These are phyloP conservation scores for Triticum monococcum DNA, from an alignment of 176 grass and related monocot genomes.

Conservation along the genomic window DNA sequence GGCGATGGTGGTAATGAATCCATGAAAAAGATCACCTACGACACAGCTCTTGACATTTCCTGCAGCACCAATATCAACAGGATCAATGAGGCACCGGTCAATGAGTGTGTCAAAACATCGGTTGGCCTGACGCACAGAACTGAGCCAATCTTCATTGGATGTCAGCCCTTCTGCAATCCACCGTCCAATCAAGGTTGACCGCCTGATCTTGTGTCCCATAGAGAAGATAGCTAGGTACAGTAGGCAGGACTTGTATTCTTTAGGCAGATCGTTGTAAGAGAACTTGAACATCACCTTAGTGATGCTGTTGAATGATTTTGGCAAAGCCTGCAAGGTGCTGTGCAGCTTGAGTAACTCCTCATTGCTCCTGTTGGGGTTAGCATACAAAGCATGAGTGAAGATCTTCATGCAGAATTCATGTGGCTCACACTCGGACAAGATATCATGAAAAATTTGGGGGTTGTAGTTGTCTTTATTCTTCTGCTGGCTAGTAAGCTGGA, in stretches of 20 bases:
- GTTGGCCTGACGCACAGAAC: background rate
- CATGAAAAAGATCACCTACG: background rate
- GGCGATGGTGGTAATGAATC: slow-evolving; percentile 2
- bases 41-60: slow-evolving; percentile 3
- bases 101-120: background rate
- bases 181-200: background rate
- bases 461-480: background rate
- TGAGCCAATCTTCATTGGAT: background rate
- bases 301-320: background rate
- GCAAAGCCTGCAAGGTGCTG: background rate
- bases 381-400: background rate
- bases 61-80: background rate
- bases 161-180: background rate
- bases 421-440: background rate
- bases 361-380: background rate
- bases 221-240: slow-evolving; percentile 17
- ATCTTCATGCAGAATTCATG: slow-evolving; percentile 22
- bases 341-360: background rate
- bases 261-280: background rate
- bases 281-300: background rate
- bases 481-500: background rate
- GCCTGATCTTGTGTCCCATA: background rate
- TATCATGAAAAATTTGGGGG: background rate
- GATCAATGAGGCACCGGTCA: background rate
- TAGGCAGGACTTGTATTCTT: background rate